Conservation (phyloP, 495 filamentous ascomycete genomes). For the Penicillium diatomitis region DNA sequence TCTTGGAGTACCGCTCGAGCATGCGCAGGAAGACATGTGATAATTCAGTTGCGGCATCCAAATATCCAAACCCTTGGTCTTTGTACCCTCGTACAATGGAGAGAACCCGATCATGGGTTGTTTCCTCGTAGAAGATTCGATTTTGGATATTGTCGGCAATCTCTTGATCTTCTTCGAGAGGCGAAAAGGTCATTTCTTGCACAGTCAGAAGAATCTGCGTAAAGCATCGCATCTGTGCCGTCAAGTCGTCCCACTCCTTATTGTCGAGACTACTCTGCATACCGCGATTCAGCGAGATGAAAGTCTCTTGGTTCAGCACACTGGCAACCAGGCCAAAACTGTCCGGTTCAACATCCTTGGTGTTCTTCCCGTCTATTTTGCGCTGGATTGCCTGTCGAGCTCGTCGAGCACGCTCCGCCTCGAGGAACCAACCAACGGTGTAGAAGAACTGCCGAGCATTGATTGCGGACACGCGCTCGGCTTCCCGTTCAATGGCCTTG, state of each 20-base stretch:
- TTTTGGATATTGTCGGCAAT: slow-evolving; percentile 97
- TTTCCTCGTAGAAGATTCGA: slow-evolving; percentile 96
- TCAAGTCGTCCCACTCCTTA: slow-evolving; percentile 79
- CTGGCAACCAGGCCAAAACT: slow-evolving; percentile 79
- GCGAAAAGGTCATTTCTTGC: slow-evolving; percentile 83
- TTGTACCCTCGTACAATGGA: slow-evolving; percentile 75
- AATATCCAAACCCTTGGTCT: slow-evolving; percentile 86
- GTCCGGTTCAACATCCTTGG: slow-evolving; percentile 51
- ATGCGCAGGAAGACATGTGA: slow-evolving; percentile 86
- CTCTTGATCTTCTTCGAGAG: slow-evolving; percentile 86
- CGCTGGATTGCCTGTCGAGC: slow-evolving; percentile 40
- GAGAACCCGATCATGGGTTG: slow-evolving; percentile 78
- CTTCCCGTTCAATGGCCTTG: slow-evolving; percentile 84
- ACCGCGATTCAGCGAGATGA: slow-evolving; percentile 73
- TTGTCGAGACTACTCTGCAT: slow-evolving; percentile 72
- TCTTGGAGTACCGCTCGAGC: slow-evolving; percentile 86
- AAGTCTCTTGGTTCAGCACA: slow-evolving; percentile 86
- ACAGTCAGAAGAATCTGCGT: slow-evolving; percentile 72
- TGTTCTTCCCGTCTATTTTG: slow-evolving; percentile 24
- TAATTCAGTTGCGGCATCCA: slow-evolving; percentile 88
- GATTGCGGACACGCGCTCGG: slow-evolving; percentile 63
- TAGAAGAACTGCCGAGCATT: slow-evolving; percentile 86
- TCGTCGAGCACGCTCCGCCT: slow-evolving; percentile 74
- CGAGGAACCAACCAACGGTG: slow-evolving; percentile 86
- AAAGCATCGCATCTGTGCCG: slow-evolving; percentile 85